phyloP scores from a whole-genome alignment of 169 alveolate genomes.

The Pseudocohnilembus persalinus region DNA sequence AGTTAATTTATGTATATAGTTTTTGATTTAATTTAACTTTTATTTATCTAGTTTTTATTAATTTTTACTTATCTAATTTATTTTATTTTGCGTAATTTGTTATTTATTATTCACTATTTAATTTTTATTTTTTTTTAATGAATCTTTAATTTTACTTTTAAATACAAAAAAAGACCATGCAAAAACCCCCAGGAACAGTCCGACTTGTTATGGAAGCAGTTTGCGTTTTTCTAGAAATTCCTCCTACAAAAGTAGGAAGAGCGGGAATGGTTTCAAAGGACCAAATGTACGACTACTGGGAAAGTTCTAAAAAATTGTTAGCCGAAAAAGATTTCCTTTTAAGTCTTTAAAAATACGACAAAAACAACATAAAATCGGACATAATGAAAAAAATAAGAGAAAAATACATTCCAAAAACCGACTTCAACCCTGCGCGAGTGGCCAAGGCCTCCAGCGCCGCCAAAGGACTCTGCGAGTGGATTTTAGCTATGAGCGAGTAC shows the following conservation, averaged over 20 bases:
- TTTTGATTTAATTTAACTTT: too few species aligned
- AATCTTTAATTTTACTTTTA: too few species aligned
- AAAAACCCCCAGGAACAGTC: conserved; percentile 76
- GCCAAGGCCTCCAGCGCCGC: conserved; percentile 65
- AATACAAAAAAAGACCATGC: conserved; percentile 36
- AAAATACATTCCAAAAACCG: conserved; percentile 43
- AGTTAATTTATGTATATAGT: too few species aligned
- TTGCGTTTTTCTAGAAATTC: conserved; percentile 25
- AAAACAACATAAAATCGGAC: conserved; percentile 49
- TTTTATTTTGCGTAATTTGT: too few species aligned
- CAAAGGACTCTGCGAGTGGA: conserved; percentile 67
- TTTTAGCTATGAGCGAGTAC: conserved; percentile 57
- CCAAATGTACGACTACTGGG: conserved; percentile 59
- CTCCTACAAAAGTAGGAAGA: background rate
- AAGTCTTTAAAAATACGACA: conserved; percentile 45
- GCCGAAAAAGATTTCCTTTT: conserved; percentile 55
- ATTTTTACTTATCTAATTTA: too few species aligned
- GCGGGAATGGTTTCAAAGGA: conserved; percentile 48
- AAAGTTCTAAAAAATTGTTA: conserved; percentile 53
- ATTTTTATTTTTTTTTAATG: too few species aligned
- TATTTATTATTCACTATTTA: too few species aligned
- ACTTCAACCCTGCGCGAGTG: conserved; percentile 63
- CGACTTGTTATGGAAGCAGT: conserved; percentile 61
- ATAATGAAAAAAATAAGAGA: conserved; percentile 53
- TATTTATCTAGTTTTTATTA: too few species aligned